Base-by-base conservation (phyloP, 2,329 filamentous ascomycete genomes). In the Exutisphaerella laricina region DNA sequence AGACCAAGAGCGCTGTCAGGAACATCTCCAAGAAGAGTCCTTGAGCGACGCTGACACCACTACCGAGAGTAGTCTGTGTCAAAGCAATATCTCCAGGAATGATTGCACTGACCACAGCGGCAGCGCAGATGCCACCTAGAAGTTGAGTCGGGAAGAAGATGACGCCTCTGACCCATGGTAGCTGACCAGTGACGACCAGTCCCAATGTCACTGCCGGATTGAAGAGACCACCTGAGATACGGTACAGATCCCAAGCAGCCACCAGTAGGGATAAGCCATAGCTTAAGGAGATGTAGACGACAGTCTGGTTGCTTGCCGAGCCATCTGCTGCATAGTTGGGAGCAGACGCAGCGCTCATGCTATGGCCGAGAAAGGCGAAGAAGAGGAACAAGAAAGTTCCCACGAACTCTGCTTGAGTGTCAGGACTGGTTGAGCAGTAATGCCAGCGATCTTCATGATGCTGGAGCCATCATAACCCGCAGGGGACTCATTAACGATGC, bases 301-400 rank as follows among this genome's bases (percentile, higher is more conserved):
- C 37, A 2, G 46, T 49, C 26, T 44, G 37, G 25, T 44, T 46
- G 54, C 49, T 64, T 46, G 67, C 67, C 10, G 66, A 65, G 13
- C 68, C 65, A 39, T 68, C 64, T 1, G 64, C 64, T 2, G 62
- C 66, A 0, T 59, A 56, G 33, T 68, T 63, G 23, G 66, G 61
- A 32, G 49, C 49, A 35, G 33, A 35, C 7, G 20, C 18, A 12
- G 23, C 33, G 33, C 33, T 35, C 41, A 44, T 39, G 12, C 20
- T 44, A 22, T 44, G 35, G 17, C 41, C 41, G n/a, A 44, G 14
- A 29, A 39, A 44, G 34, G 41, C 41, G 29, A 44, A 39, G 41
- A 44, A 38, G 35, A 44, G 41, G 41, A 44, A 39, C 6, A 44
- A 28, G 14, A 44, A 44, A 8, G 41, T 44, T 8, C 35, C 41